Evolutionary conservation across 345 rosid genomes (phyloP).

Genomic region (Eucalyptus tenuipes): DNA sequence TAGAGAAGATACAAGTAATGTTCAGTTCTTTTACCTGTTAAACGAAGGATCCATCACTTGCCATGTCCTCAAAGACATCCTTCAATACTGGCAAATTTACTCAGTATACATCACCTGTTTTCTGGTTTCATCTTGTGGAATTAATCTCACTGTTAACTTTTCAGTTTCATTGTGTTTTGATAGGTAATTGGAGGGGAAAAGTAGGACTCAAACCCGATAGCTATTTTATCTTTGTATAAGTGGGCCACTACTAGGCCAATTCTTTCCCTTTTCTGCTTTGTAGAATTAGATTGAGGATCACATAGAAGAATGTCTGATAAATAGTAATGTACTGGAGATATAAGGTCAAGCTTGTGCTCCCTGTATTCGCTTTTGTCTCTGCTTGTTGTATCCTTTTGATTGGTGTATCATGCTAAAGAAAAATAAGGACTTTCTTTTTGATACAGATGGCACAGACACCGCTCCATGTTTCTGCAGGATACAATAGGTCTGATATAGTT

Average conservation of each 20-base stretch:
- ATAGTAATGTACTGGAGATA: neutral
- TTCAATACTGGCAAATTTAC: neutral
- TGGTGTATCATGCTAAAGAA: too few relatives aligned
- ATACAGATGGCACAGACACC: slow-evolving; percentile 97
- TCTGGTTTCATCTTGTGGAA: neutral
- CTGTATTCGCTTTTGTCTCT: neutral
- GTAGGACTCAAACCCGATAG: neutral
- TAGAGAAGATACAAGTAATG: neutral
- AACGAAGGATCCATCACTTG: neutral
- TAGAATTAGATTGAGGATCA: neutral
- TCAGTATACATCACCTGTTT: neutral
- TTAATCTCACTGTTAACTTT: neutral
- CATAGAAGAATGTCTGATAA: neutral
- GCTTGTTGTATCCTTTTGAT: neutral
- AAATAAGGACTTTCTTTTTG: neutral
- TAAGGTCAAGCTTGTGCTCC: neutral
- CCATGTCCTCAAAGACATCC: neutral
- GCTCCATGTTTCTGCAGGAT: slow-evolving; percentile 85
- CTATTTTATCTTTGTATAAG: neutral
- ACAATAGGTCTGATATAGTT: slow-evolving; percentile 59
- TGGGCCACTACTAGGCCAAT: neutral
- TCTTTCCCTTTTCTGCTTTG: neutral
- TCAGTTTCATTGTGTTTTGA: neutral
- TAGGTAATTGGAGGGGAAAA: neutral
- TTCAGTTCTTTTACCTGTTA: neutral